phyloP scores from a whole-genome alignment of 768 basidiomycete species.

The Boletus tomentosulus region DNA sequence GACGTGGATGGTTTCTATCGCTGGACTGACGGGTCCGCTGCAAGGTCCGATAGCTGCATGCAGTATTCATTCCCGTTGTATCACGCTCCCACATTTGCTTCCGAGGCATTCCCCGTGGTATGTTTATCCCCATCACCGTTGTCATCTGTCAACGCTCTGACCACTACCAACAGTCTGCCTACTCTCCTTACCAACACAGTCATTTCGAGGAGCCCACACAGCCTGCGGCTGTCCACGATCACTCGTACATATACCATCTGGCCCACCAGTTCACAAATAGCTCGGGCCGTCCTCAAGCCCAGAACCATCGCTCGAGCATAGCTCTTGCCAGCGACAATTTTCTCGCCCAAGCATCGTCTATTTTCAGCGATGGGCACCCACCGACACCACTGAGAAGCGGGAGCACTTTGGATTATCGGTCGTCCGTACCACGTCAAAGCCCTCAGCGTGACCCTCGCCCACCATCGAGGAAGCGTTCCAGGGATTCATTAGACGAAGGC shows the following conservation, averaged over 20 bases:
- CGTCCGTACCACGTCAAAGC: conserved; percentile 13
- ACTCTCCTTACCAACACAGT: conserved; percentile 15
- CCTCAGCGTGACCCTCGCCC: conserved; percentile 17
- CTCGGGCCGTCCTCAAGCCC: conserved; percentile 18
- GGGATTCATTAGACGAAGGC: conserved; percentile 26
- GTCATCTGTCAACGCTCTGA: conserved; percentile 5
- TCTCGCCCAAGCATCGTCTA: conserved; percentile 30
- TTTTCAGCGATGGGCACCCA: conserved; percentile 25
- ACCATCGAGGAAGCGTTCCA: conserved; percentile 32
- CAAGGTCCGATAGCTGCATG: conserved; percentile 24
- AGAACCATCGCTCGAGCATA: conserved; percentile 31
- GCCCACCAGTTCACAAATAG: conserved; percentile 22
- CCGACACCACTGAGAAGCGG: conserved; percentile 9
- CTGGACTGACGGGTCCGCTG: conserved; percentile 24
- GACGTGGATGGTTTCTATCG: conserved; percentile 25
- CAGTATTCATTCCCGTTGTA: conserved; percentile 15
- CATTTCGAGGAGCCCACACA: conserved; percentile 13
- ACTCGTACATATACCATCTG: conserved; percentile 17
- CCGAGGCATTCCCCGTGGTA: conserved; percentile 17
- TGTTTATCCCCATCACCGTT: conserved; percentile 4
- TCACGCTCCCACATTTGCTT: conserved; percentile 11
- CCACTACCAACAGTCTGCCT: conserved; percentile 11
- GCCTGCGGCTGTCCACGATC: conserved; percentile 13
- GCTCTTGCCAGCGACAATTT: conserved; percentile 32
- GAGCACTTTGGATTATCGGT: conserved; percentile 14